Conservation (phyloP, 164 flowering plant species). For the Sextonia rubra region DNA sequence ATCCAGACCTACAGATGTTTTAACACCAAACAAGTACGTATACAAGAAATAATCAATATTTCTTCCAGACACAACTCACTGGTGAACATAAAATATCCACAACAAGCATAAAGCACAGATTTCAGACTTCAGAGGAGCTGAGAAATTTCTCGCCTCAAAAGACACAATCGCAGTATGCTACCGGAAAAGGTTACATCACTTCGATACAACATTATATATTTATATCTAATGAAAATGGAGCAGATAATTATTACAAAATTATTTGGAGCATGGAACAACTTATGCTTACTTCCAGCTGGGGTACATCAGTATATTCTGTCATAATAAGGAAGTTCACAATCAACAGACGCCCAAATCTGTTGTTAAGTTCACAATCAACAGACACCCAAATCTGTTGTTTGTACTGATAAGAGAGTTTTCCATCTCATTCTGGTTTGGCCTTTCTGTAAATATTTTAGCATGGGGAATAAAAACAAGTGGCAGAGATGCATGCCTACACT, state of each 20-base stretch:
- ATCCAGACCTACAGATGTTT: conserved; percentile 48
- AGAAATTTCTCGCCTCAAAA: background rate
- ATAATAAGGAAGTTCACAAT: no score
- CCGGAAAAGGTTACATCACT: background rate
- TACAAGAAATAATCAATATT: background rate
- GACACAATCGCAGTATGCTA: background rate
- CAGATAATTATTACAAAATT: background rate
- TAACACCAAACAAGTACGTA: background rate
- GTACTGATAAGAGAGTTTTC: background rate
- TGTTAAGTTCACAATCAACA: no score
- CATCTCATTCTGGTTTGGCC: no score
- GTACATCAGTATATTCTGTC: no score
- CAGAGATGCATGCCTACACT: no score
- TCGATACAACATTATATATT: no score
- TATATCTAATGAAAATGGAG: background rate
- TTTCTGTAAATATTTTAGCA: no score
- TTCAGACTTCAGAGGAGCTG: background rate
- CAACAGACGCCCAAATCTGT: background rate
- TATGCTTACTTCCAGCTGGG: background rate
- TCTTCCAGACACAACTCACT: no score
- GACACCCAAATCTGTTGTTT: background rate
- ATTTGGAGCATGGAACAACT: background rate
- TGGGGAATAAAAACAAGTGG: no score
- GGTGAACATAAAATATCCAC: no score
- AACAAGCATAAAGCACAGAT: background rate